Conservation (phyloP, 2,329 filamentous ascomycete genomes). For the Beauveria pseudobassiana region DNA sequence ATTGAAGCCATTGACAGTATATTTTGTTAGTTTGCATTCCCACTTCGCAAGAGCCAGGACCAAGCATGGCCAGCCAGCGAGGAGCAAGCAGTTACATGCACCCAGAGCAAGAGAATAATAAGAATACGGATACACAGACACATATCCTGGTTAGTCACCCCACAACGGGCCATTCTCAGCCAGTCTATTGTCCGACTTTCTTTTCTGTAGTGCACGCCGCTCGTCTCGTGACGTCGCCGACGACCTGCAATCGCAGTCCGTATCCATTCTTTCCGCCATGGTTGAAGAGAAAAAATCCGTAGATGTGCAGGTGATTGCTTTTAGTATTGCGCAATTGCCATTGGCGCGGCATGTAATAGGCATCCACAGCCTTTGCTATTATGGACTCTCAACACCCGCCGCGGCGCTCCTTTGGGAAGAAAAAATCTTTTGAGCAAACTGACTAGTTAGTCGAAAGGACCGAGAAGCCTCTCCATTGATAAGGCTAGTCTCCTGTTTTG, state of each 20-base stretch:
- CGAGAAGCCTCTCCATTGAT: background rate
- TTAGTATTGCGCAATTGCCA: conserved; percentile 4
- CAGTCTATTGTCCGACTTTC: background rate
- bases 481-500: background rate
- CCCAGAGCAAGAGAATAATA: background rate
- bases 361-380: background rate
- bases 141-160: background rate
- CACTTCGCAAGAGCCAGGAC: background rate
- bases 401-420: background rate
- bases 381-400: background rate
- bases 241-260: background rate
- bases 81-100: background rate
- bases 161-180: background rate
- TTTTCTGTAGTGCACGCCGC: background rate
- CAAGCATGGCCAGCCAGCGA: background rate
- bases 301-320: background rate
- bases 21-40: background rate
- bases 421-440: background rate
- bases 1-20: background rate
- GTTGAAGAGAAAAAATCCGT: background rate
- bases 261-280: conserved; percentile 5
- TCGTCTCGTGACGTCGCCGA: conserved; percentile 1
- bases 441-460: background rate
- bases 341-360: conserved; percentile 5
- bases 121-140: background rate